These are phyloP conservation scores for Coccinonectria pachysandricola DNA, from an alignment of 2,329 filamentous ascomycete genomes.

Conservation along the genomic window DNA sequence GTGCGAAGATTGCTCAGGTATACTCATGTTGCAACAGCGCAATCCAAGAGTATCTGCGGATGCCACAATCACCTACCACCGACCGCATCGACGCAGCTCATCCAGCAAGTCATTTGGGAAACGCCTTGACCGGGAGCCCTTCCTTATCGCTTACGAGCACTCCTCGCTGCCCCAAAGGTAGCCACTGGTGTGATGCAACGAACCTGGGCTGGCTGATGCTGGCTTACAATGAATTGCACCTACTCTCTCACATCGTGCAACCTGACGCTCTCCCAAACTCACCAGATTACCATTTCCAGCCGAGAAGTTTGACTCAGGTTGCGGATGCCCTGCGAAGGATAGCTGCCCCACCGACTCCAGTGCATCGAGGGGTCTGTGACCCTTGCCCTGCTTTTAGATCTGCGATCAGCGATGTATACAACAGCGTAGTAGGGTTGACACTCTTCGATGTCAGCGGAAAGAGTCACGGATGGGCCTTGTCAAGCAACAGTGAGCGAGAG, in stretches of 20 bases:
- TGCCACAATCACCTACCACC: slow-evolving; percentile 13
- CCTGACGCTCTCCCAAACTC: slow-evolving; percentile 17
- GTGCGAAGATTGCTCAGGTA: slow-evolving; percentile 41
- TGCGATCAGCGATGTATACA: slow-evolving; percentile 39
- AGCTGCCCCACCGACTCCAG: slow-evolving; percentile 32
- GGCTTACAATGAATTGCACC: slow-evolving; percentile 36
- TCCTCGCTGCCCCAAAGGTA: slow-evolving; percentile 39
- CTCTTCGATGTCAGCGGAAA: slow-evolving; percentile 38
- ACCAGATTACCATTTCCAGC: slow-evolving; percentile 16
- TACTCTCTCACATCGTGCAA: slow-evolving; percentile 32
- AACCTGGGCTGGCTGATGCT: slow-evolving; percentile 46
- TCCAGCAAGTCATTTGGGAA: slow-evolving; percentile 13
- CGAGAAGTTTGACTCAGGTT: slow-evolving; percentile 34
- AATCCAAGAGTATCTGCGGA: slow-evolving; percentile 35
- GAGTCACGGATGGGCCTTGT: slow-evolving; percentile 39
- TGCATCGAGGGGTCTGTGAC: slow-evolving; percentile 37
- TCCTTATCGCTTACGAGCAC: slow-evolving; percentile 23
- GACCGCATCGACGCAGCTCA: slow-evolving; percentile 8
- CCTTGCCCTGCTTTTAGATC: slow-evolving; percentile 36
- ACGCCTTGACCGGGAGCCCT: slow-evolving; percentile 8
- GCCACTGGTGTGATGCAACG: slow-evolving; percentile 39
- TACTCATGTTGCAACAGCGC: slow-evolving; percentile 33
- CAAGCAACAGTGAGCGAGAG: slow-evolving; percentile 26
- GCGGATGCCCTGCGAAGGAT: slow-evolving; percentile 33
- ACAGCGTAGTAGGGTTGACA: slow-evolving; percentile 39